Conservation (phyloP, 352 stramenopile species). For the Globisporangium cystogenes region DNA sequence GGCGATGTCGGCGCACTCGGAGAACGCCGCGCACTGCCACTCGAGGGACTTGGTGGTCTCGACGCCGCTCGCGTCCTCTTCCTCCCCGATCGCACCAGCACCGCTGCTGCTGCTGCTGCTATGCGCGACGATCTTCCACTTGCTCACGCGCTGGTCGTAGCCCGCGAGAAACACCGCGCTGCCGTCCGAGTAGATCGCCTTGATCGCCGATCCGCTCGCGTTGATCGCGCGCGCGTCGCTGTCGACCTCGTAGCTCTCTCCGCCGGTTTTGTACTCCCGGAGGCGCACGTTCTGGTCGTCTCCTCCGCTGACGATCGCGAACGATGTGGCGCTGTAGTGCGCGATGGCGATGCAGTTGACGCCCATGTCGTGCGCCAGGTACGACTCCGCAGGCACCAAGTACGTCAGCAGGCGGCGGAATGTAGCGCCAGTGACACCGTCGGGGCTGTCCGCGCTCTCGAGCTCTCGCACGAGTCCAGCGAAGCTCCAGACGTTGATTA, state of each 20-base stretch:
- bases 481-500: conserved; percentile 74
- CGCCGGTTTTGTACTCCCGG: conserved; percentile 24
- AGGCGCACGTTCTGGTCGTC: conserved; percentile 74
- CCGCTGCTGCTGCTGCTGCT: background rate
- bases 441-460: background rate
- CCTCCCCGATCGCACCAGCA: background rate
- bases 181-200: conserved; percentile 40
- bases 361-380: conserved; percentile 83
- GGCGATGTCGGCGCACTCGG: conserved; percentile 79
- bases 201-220: conserved; percentile 80
- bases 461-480: conserved; percentile 22
- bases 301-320: conserved; percentile 71
- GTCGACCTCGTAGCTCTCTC: conserved; percentile 12
- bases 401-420: conserved; percentile 14
- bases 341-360: conserved; percentile 57
- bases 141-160: conserved; percentile 85
- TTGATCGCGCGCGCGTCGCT: conserved; percentile 38
- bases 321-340: conserved; percentile 16
- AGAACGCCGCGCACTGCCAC: conserved; percentile 60
- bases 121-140: conserved; percentile 32
- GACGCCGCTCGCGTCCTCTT: background rate
- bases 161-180: conserved; percentile 52
- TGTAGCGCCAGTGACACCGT: background rate
- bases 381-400: conserved; percentile 39
- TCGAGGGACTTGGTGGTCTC: conserved; percentile 15